Conservation (phyloP, 2,329 filamentous ascomycete genomes). For the Dactylellina leptospora region DNA sequence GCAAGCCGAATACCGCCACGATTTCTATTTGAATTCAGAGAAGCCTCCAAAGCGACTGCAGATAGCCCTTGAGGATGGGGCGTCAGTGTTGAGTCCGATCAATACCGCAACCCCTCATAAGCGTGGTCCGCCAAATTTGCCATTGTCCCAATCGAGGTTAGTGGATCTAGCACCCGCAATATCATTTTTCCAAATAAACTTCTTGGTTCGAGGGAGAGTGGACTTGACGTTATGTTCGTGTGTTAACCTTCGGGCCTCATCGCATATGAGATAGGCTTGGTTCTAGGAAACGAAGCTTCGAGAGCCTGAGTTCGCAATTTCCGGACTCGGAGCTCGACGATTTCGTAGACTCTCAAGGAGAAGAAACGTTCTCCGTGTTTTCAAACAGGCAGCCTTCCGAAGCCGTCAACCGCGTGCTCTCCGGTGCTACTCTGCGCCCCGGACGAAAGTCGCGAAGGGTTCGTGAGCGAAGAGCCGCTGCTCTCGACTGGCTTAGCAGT, state of each 20-base stretch:
- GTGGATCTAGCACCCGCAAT: slow-evolving; percentile 41
- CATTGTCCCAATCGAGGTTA: slow-evolving; percentile 47
- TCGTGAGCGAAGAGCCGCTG: slow-evolving; percentile 2
- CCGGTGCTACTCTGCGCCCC: slow-evolving; percentile 1
- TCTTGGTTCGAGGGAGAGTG: neutral
- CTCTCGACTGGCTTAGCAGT: slow-evolving; percentile 19
- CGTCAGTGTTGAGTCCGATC: neutral
- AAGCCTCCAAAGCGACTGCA: neutral
- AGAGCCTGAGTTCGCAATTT: neutral
- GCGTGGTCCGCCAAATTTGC: too few relatives aligned
- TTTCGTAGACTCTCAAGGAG: slow-evolving; percentile 3
- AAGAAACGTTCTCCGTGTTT: neutral
- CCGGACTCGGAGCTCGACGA: slow-evolving; percentile 7
- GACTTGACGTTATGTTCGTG: neutral
- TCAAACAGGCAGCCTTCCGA: slow-evolving; percentile 25
- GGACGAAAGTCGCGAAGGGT: neutral
- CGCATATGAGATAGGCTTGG: slow-evolving; percentile 12
- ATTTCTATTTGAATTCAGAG: too few relatives aligned
- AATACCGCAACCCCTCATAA: slow-evolving; percentile 21
- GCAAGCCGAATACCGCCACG: too few relatives aligned
- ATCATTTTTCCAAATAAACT: slow-evolving; percentile 3
- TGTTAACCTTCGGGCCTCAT: neutral
- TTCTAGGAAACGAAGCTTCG: slow-evolving; percentile 14
- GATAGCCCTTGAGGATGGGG: neutral
- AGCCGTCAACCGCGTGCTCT: slow-evolving; percentile 11